Evolutionary conservation across 352 stramenopile genomes (phyloP).

Genomic region (Phytophthora pluvialis): DNA sequence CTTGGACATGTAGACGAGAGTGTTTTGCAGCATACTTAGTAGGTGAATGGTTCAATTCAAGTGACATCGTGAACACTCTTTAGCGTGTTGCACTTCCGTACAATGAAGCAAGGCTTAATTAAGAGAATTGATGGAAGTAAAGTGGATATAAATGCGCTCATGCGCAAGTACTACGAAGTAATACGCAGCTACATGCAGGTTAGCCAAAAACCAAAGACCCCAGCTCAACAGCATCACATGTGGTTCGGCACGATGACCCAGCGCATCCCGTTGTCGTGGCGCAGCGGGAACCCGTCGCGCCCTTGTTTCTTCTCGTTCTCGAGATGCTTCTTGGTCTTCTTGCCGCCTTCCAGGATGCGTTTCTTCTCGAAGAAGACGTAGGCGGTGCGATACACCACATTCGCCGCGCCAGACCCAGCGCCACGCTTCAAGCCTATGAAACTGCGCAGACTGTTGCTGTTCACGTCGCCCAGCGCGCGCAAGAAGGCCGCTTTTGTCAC

Average conservation of each 20-base stretch:
- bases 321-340: slow-evolving; percentile 57
- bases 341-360: slow-evolving; percentile 43
- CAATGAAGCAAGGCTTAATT: too few relatives aligned
- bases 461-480: slow-evolving; percentile 41
- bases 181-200: slow-evolving; percentile 10
- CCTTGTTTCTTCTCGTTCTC: slow-evolving; percentile 36
- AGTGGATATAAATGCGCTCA: slow-evolving; percentile 3
- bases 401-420: slow-evolving; percentile 55
- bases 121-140: neutral
- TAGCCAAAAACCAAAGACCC: neutral
- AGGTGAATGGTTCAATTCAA: slow-evolving; percentile 21
- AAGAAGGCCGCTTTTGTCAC: slow-evolving; percentile 53
- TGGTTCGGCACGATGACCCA: slow-evolving; percentile 12
- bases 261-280: slow-evolving; percentile 32
- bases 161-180: slow-evolving; percentile 1
- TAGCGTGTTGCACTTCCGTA: too few relatives aligned
- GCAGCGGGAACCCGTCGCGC: slow-evolving; percentile 16
- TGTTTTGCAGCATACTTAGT: neutral
- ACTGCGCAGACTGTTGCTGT: slow-evolving; percentile 56
- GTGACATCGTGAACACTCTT: slow-evolving; percentile 1
- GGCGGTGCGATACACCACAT: slow-evolving; percentile 50
- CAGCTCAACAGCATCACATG: neutral
- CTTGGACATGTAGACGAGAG: slow-evolving; percentile 30
- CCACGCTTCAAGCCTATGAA: slow-evolving; percentile 51
- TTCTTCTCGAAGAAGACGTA: slow-evolving; percentile 71